Evolutionary conservation across 2,329 filamentous ascomycete genomes (phyloP).

Genomic region (Cytospora chrysosperma): DNA sequence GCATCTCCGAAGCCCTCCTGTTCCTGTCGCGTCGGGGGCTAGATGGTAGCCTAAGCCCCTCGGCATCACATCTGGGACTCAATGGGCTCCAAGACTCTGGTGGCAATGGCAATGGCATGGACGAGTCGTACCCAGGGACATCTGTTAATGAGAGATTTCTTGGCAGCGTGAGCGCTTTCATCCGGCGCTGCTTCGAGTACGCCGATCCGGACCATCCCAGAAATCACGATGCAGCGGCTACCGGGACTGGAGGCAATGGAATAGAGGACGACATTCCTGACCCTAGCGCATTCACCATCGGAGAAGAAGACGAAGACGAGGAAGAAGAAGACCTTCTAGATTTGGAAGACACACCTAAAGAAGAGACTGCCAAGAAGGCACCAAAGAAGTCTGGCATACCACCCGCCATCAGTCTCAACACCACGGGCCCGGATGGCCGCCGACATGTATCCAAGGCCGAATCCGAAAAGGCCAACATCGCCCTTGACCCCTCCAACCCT

Average conservation of each 20-base stretch:
- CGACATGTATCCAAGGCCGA: conserved; percentile 59
- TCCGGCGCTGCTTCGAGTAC: conserved; percentile 95
- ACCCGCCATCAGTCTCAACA: conserved; percentile 29
- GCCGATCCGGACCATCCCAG: conserved; percentile 84
- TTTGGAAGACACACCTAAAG: conserved; percentile 47
- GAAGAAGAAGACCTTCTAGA: conserved; percentile 61
- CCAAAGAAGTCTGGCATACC: conserved; percentile 21
- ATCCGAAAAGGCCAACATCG: conserved; percentile 79
- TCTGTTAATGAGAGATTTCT: conserved; percentile 85
- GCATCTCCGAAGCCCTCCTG: conserved; percentile 89
- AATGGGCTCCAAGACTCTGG: conserved; percentile 40
- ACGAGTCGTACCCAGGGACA: conserved; percentile 47
- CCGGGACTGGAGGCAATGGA: conserved; percentile 21
- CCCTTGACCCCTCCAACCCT: conserved; percentile 88
- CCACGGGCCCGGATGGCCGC: conserved; percentile 32
- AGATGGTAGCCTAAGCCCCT: conserved; percentile 69
- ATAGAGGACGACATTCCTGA: conserved; percentile 36
- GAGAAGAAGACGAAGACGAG: conserved; percentile 64
- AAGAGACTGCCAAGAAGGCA: conserved; percentile 30
- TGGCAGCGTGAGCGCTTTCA: conserved; percentile 92
- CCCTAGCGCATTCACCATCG: conserved; percentile 67
- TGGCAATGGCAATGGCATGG: conserved; percentile 31
- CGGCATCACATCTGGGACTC: conserved; percentile 56
- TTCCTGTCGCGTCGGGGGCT: conserved; percentile 90
- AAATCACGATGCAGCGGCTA: conserved; percentile 36